phyloP scores from a whole-genome alignment of 2,329 filamentous ascomycete genomes.

The Colletotrichum brevisporum region DNA sequence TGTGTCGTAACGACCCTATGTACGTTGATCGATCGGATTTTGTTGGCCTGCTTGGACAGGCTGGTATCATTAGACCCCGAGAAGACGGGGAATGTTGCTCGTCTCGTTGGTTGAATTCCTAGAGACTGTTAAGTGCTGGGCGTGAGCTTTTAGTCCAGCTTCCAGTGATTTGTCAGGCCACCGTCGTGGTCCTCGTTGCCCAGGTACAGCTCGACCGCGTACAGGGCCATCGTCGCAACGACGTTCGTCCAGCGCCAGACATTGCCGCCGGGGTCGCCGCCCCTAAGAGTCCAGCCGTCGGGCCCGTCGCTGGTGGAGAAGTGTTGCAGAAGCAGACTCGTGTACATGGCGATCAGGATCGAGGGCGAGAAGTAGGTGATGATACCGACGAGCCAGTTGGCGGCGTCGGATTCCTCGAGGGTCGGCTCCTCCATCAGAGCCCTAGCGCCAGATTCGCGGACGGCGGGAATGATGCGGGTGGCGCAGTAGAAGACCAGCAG shows the following conservation, averaged over 20 bases:
- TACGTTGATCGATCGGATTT: conserved; percentile 37
- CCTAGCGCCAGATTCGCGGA: conserved; percentile 87
- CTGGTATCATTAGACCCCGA: conserved; percentile 26
- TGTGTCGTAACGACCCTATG: conserved; percentile 39
- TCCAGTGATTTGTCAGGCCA: conserved; percentile 86
- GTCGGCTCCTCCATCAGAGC: conserved; percentile 88
- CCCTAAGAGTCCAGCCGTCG: conserved; percentile 87
- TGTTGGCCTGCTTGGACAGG: conserved; percentile 28
- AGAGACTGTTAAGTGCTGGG: background rate
- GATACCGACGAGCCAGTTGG: conserved; percentile 84
- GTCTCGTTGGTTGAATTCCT: background rate
- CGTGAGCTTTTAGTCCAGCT: conserved; percentile 78
- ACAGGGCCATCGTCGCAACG: conserved; percentile 88
- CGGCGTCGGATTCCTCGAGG: conserved; percentile 87
- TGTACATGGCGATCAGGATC: conserved; percentile 96
- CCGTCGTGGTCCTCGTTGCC: conserved; percentile 85
- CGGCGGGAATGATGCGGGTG: conserved; percentile 94
- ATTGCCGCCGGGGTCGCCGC: conserved; percentile 86
- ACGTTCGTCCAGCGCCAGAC: conserved; percentile 96
- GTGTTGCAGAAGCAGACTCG: conserved; percentile 93
- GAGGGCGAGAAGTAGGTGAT: conserved; percentile 95
- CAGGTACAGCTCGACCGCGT: conserved; percentile 90
- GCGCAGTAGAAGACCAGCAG: conserved; percentile 96
- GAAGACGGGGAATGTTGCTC: background rate
- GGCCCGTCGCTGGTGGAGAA: conserved; percentile 83